Evolutionary conservation across 257 asterid species (phyloP).

Genomic region (Przewalskia tangutica): DNA sequence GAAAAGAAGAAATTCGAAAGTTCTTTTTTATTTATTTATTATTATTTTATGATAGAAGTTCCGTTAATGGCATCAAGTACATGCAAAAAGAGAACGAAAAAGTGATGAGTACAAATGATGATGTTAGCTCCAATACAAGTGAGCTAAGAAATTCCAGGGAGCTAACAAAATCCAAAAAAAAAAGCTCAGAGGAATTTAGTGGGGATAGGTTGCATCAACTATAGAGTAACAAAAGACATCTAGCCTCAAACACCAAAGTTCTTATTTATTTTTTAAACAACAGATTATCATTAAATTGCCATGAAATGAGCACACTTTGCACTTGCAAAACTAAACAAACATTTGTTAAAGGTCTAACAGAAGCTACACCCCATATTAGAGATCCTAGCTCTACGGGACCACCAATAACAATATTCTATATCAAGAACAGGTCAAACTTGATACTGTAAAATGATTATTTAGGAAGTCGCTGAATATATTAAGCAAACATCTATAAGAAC

Average conservation of each 20-base stretch:
- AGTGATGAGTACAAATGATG: not conserved
- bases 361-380: not conserved
- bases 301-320: not conserved
- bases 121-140: not conserved
- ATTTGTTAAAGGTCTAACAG: not conserved
- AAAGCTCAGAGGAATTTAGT: not conserved
- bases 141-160: not conserved
- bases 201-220: not conserved
- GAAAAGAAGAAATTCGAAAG: not conserved
- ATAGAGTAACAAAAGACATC: not conserved
- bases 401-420: not conserved
- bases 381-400: not conserved
- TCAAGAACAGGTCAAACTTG: not conserved
- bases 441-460: not conserved
- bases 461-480: not conserved
- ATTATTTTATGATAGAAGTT: not conserved
- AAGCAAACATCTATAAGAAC: not conserved
- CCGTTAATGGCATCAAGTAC: not conserved
- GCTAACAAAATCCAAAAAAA: not conserved
- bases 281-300: not conserved
- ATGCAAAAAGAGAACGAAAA: not conserved
- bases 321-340: not conserved
- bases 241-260: not conserved
- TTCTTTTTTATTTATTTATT: too few species aligned
- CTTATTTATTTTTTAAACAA: not conserved